Conservation (phyloP, 108 stramenopile species). For the Nitzschia sp. region DNA sequence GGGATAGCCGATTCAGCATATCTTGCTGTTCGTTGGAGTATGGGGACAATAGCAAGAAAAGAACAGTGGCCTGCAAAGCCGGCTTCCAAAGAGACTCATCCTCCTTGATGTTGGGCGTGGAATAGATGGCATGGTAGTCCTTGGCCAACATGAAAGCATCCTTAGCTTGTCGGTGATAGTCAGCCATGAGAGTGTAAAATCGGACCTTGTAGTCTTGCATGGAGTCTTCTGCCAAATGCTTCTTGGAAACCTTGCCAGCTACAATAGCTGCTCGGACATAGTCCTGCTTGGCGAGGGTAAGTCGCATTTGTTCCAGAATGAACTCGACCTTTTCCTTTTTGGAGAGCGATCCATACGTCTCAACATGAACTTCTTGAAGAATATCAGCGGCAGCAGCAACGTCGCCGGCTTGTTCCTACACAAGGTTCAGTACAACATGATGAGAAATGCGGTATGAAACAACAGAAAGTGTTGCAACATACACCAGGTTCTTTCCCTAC, state of each 20-base stretch:
- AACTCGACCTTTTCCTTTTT: slow-evolving; percentile 98
- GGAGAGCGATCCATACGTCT: slow-evolving; percentile 95
- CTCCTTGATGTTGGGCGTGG: slow-evolving; percentile 45
- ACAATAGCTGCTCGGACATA: slow-evolving; percentile 94
- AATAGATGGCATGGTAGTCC: slow-evolving; percentile 90
- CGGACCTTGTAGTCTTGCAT: slow-evolving; percentile 89
- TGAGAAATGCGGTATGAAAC: no score
- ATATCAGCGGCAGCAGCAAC: slow-evolving; percentile 84
- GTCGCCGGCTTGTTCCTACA: slow-evolving; percentile 79
- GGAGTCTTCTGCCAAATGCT: slow-evolving; percentile 84
- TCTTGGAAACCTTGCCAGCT: slow-evolving; percentile 90
- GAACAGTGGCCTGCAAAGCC: slow-evolving; percentile 81
- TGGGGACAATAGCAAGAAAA: slow-evolving; percentile 83
- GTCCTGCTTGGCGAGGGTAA: slow-evolving; percentile 92
- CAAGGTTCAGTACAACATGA: not conserved
- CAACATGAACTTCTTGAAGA: slow-evolving; percentile 97
- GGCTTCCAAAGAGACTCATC: slow-evolving; percentile 71
- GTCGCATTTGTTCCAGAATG: slow-evolving; percentile 97
- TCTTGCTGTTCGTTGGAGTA: slow-evolving; percentile 87
- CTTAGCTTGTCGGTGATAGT: slow-evolving; percentile 89
- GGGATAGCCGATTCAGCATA: slow-evolving; percentile 85
- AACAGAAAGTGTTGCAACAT: no score
- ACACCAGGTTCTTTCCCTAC: slow-evolving; percentile 25
- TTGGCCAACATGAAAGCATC: slow-evolving; percentile 90
- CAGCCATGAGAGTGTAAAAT: slow-evolving; percentile 87